A percentile compares a stretch with the other conserved stretches of the same genome.
Conservation (phyloP, 1,284 basidiomycete species). For the Volvariella volvacea region DNA sequence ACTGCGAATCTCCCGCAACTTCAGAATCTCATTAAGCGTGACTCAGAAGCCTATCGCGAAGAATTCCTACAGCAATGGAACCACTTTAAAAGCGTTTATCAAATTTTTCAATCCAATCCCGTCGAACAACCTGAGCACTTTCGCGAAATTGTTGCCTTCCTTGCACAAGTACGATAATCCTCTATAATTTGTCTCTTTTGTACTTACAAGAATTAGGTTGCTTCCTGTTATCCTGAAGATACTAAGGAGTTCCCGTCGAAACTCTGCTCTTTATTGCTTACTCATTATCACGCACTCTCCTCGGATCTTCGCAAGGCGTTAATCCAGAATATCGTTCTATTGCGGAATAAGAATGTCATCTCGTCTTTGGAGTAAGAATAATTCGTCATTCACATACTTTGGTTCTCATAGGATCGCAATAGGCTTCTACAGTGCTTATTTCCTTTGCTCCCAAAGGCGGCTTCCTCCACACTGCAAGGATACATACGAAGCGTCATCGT, state of each 20-base stretch:
- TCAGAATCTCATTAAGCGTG: constrained; percentile 96
- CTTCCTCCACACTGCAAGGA: constrained; percentile 76
- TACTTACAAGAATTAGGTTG: constrained; percentile 43
- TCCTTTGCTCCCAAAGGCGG: constrained; percentile 87
- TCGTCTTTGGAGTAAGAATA: constrained; percentile 80
- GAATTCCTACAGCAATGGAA: constrained; percentile 99
- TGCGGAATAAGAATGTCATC: constrained; percentile 91
- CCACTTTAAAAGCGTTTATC: constrained; percentile 84
- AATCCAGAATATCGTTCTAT: constrained; percentile 86
- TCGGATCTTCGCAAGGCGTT: constrained; percentile 79
- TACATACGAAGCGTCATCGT: constrained; percentile 94
- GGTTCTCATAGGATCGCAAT: constrained; percentile 5
- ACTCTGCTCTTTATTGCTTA: constrained; percentile 69
- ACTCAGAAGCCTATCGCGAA: constrained; percentile 87
- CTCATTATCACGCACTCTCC: constrained; percentile 64
- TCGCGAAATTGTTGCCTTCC: constrained; percentile 80
- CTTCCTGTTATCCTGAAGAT: constrained; percentile 86
- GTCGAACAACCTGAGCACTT: constrained; percentile 81
- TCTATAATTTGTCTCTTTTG: constrained; percentile 4
- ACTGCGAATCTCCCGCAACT: constrained; percentile 75
- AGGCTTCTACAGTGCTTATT: constrained; percentile 91
- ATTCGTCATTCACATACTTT: constrained; percentile 2
- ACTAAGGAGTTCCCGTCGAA: constrained; percentile 79
- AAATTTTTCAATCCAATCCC: constrained; percentile 77
- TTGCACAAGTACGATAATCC: constrained; percentile 57